Evolutionary conservation across 805 yeast genomes (phyloP).

Genomic region (Wickerhamomyces bisporus): DNA sequence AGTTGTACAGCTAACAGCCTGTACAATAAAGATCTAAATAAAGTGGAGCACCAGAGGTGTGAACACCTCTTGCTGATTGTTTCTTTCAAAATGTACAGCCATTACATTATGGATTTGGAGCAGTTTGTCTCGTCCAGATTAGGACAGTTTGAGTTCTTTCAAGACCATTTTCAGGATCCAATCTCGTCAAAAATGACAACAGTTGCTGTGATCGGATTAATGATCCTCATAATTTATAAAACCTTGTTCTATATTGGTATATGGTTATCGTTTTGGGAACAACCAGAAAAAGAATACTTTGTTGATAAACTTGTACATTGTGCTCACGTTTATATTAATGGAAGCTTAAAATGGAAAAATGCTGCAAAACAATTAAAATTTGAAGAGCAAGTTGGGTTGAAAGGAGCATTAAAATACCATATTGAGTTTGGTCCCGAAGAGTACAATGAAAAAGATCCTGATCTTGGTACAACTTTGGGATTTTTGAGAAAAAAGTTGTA

Average conservation of each 20-base stretch:
- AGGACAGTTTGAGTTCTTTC: constrained; percentile 6
- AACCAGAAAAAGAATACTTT: constrained; percentile 54
- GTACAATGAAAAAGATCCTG: constrained; percentile 53
- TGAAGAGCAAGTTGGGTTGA: constrained; percentile 15
- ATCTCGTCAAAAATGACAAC: constrained; percentile 21
- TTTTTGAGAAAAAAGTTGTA: constrained; percentile 56
- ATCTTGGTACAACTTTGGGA: constrained; percentile 61
- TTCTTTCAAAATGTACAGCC: neutral
- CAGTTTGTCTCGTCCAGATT: constrained; percentile 1
- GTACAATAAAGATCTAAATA: no score
- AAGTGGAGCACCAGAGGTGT: no score
- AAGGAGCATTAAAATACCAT: constrained; percentile 49
- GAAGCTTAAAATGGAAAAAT: constrained; percentile 34
- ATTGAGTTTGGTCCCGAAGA: constrained; percentile 82
- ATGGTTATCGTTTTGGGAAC: constrained; percentile 38
- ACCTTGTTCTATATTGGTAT: constrained; percentile 39
- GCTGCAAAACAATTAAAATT: no score
- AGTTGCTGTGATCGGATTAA: constrained; percentile 15
- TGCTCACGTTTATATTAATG: constrained; percentile 60
- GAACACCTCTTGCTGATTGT: no score
- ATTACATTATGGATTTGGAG: constrained; percentile 3
- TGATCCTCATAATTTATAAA: constrained; percentile 29
- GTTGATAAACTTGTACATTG: constrained; percentile 74
- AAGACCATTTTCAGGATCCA: constrained; percentile 21
- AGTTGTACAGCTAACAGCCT: no score